Percentiles rank a stretch among this genome's conserved stretches.
Evolutionary conservation across 2,329 filamentous ascomycete genomes (phyloP).

Genomic region (Colletotrichum sp.): DNA sequence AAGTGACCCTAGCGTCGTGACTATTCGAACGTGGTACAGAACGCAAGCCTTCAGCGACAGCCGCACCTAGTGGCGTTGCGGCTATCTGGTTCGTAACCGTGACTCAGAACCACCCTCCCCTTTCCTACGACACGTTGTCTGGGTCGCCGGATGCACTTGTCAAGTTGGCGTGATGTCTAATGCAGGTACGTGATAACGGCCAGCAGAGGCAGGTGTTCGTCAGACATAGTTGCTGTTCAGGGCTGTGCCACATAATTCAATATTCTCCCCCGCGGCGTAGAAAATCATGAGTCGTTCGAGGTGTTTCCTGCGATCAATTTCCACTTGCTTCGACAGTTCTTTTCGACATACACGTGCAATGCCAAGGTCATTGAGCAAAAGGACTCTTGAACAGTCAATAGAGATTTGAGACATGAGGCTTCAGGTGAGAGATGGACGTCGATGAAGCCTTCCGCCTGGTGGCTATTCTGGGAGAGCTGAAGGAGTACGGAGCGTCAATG

Average conservation of each 20-base stretch:
- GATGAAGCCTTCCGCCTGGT: background rate
- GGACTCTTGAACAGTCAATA: background rate
- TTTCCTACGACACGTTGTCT: background rate
- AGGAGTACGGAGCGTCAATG: background rate
- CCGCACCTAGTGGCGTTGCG: background rate
- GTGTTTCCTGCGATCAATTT: background rate
- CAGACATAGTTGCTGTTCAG: background rate
- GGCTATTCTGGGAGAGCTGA: conserved; percentile 6
- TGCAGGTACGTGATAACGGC: background rate
- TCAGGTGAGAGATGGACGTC: background rate
- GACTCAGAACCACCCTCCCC: background rate
- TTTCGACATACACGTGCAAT: background rate
- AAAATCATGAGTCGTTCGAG: background rate
- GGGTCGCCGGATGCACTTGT: background rate
- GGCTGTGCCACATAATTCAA: background rate
- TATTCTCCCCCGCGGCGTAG: background rate
- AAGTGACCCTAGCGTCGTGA: background rate
- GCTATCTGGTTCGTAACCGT: background rate
- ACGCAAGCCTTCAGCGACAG: background rate
- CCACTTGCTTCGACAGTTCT: background rate
- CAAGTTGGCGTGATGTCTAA: background rate
- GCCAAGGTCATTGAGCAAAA: background rate
- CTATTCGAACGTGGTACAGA: background rate
- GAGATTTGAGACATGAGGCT: background rate
- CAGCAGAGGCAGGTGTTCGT: background rate